Base-by-base conservation (phyloP, 2,329 filamentous ascomycete species). In the Penicillium sp. region DNA sequence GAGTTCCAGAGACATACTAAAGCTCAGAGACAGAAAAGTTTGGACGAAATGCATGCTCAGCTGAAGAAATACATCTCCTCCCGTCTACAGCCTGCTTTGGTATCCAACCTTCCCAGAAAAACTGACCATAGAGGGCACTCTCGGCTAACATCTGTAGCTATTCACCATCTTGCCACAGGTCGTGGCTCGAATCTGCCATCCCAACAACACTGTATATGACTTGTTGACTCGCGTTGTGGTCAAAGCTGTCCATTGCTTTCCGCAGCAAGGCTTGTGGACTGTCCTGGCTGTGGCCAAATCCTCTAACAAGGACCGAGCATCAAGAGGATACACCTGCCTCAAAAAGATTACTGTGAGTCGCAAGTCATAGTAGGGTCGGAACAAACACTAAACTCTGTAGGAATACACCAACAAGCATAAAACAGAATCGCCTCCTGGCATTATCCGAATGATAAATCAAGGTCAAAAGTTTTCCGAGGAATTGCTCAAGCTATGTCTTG, bases 101-200 rank as follows among this genome's bases (percentile, higher is more conserved):
- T 77, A 60, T n/a, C n/a, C n/a, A n/a, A n/a, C n/a, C 57, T 66
- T 49, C 4, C 10, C 4, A 39, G 15, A 49, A 12, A 42, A 13
- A 24, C n/a, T 26, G 23, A 9, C 2, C 7, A 9, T 15, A 13
- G 26, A 15, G 12, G 12, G 21, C 13, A 30, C 24, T 32, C 21
- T 40, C 17, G 44, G 49, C 61, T 68, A 52, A 68, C 55, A 45
- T 36, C 21, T 62, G 39, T 52, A 79, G 67, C 71, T 80, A 23
- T 80, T 80, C 60, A 81, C 80, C 1, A 85, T 93, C 5, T 79
- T 99, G 34, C 89, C 94, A 4, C 94, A 99, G 72, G 88, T 99
- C 55, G 89, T 99, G 50, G 94, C 93, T n/a, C 87, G 94, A 26
- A 97, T 99, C 63, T 90, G 89, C 39, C 94, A 99, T 73, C 85